Base-by-base conservation (phyloP, 768 basidiomycete species). In the Suillus alpinus region DNA sequence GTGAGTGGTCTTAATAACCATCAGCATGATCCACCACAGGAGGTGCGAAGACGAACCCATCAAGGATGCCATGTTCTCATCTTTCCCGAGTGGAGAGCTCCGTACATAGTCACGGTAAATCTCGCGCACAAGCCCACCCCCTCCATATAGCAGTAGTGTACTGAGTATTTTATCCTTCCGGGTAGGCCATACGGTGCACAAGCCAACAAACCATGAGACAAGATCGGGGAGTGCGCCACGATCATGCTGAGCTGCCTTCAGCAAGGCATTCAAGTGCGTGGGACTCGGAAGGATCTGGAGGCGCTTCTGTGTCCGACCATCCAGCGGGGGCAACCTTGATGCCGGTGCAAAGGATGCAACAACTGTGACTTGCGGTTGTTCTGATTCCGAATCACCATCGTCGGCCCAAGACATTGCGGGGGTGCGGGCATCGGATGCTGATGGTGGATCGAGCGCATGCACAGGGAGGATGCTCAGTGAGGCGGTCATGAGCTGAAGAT, bases 81-180 rank as follows among this genome's bases (percentile, higher is more conserved):
- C 84, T 46, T 80, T 80, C 10, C 92, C 91, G 14, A 95, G 75
- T 6, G 81, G 75, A 5, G 85, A 81, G 14, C 78, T 66, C 31
- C 91, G 77, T 1, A 94, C 85, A 46, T 83, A 84, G 0, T 80
- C 80, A 1, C 92, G 78, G 69, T 88, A 95, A 34, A 95, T 73
- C 69, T 93, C 90, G 49, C 90, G 81, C 5, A 95, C 80, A 7
- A 95, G 73, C 0, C 87, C 84, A 1, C 81, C 83, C 0, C 86
- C 82, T 4, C 81, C 80, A 6, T 80, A 81, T 65, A 66, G 77
- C 14, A 84, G 76, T 0, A 86, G 77, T 2, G 77, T 75, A 36
- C 83, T 80, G 13, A 95, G 79, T 0, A 94, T 75, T 16, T 77
- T 73, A 57, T 88, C 85, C 62, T 80, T 77, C 58, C 80, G 77